phyloP scores from a whole-genome alignment of 2,329 filamentous ascomycete species.

The Calonectria hawksworthii region DNA sequence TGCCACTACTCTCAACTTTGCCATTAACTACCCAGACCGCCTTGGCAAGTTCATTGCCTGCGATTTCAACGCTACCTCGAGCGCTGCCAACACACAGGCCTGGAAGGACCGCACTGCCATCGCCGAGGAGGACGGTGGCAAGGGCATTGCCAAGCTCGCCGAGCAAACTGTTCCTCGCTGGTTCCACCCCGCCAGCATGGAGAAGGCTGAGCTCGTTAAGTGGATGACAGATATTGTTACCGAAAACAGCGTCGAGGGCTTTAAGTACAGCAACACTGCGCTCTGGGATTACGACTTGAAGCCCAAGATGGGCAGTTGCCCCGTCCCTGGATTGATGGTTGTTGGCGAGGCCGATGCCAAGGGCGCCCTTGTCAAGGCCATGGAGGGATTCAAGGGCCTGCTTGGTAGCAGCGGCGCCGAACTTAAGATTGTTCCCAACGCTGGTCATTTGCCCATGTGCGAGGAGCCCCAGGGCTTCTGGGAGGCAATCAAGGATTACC shows the following conservation, averaged over 20 bases:
- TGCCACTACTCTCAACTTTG: constrained; percentile 81
- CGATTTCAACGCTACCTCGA: constrained; percentile 83
- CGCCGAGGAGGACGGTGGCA: constrained; percentile 69
- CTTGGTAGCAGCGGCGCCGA: constrained; percentile 69
- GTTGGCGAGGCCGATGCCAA: constrained; percentile 81
- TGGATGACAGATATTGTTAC: constrained; percentile 78
- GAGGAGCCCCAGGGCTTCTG: constrained; percentile 80
- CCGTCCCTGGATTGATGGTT: constrained; percentile 75
- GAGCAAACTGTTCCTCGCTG: constrained; percentile 80
- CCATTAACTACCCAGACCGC: constrained; percentile 73
- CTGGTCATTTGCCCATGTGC: constrained; percentile 88
- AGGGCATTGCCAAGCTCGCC: constrained; percentile 77
- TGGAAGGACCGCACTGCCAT: constrained; percentile 84
- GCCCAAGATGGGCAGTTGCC: constrained; percentile 65
- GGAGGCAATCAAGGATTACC: constrained; percentile 70
- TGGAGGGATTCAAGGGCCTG: constrained; percentile 78
- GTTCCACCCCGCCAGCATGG: constrained; percentile 75
- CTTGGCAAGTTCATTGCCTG: constrained; percentile 77
- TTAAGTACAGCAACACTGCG: constrained; percentile 76
- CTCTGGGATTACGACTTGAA: constrained; percentile 80
- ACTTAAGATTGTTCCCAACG: constrained; percentile 75
- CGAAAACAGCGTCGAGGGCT: constrained; percentile 78
- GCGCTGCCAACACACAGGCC: constrained; percentile 80
- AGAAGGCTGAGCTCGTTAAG: constrained; percentile 61
- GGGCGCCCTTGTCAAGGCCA: constrained; percentile 80